phyloP scores from a whole-genome alignment of 805 yeast genomes.

The Nakazawaea populi region DNA sequence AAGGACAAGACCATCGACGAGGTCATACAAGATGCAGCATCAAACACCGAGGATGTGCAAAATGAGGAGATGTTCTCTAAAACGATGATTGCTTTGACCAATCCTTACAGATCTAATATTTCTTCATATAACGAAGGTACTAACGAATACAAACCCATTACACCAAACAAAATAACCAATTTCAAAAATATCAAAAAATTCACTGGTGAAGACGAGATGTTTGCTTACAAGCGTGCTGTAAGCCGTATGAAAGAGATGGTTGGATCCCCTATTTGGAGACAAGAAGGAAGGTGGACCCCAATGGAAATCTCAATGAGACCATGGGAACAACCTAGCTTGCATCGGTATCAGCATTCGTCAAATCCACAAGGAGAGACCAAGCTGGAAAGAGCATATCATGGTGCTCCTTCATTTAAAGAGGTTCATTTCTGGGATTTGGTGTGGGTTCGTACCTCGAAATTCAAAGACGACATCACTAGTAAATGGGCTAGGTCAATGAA shows the following conservation, averaged over 20 bases:
- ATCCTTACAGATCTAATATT: slow-evolving; percentile 67
- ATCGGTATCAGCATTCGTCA: too few species aligned
- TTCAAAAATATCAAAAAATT: slow-evolving; percentile 48
- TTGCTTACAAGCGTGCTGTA: slow-evolving; percentile 68
- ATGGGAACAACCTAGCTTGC: slow-evolving; percentile 36
- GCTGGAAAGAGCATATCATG: slow-evolving; percentile 6
- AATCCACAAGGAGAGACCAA: background rate
- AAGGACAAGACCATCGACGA: slow-evolving; percentile 2
- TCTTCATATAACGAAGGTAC: slow-evolving; percentile 52
- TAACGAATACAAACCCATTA: slow-evolving; percentile 21
- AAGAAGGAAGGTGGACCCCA: slow-evolving; percentile 48
- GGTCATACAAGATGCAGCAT: background rate
- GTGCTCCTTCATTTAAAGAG: slow-evolving; percentile 35
- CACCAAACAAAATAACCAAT: slow-evolving; percentile 21
- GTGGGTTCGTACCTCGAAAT: slow-evolving; percentile 47
- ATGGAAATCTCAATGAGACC: slow-evolving; percentile 45
- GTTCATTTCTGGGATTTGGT: slow-evolving; percentile 67
- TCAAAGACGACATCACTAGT: slow-evolving; percentile 49
- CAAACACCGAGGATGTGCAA: slow-evolving; percentile 34
- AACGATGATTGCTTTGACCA: slow-evolving; percentile 50
- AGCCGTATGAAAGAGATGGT: slow-evolving; percentile 46
- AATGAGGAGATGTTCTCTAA: slow-evolving; percentile 68
- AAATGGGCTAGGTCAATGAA: slow-evolving; percentile 40
- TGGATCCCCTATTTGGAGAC: slow-evolving; percentile 38
- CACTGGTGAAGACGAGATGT: slow-evolving; percentile 74